Conservation (phyloP, 108 stramenopile species). For the Aurantiochytrium sp. region DNA sequence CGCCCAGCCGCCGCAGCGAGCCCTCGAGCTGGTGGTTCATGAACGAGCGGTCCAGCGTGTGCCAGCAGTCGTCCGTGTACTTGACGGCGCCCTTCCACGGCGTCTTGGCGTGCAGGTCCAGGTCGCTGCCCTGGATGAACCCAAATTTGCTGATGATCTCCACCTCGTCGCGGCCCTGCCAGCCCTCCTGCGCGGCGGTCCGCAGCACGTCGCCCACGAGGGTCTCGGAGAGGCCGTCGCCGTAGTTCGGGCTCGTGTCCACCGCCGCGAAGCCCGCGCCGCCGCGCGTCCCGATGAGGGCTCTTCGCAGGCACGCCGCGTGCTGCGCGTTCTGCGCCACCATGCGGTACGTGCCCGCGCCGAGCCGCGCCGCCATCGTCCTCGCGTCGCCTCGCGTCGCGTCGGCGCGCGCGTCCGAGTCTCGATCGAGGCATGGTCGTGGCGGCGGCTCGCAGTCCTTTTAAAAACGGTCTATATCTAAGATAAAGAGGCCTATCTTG, state of each 20-base stretch:
- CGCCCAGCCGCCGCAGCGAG: neutral
- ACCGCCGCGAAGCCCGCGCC: neutral
- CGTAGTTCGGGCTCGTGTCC: slow-evolving; percentile 30
- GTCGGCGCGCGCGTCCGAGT: neutral
- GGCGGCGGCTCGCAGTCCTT: neutral
- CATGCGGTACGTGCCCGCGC: slow-evolving; percentile 20
- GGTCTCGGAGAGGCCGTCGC: neutral
- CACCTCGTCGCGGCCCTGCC: neutral
- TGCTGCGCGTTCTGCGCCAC: neutral
- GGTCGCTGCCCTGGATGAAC: neutral
- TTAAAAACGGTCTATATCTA: neutral
- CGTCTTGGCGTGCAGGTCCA: neutral
- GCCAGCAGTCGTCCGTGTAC: slow-evolving; percentile 30
- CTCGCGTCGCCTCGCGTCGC: neutral
- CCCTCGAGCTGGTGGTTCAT: neutral
- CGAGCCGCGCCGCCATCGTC: neutral
- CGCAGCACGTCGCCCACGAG: neutral
- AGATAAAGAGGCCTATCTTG: neutral
- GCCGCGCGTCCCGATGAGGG: neutral
- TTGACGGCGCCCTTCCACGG: neutral
- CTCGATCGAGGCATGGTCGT: neutral
- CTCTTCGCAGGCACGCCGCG: neutral
- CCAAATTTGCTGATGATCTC: slow-evolving; percentile 27
- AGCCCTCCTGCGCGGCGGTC: neutral
- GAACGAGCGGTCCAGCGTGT: neutral